Evolutionary conservation across 2,329 filamentous ascomycete species (phyloP).

Genomic region (Epichloe amarillans): DNA sequence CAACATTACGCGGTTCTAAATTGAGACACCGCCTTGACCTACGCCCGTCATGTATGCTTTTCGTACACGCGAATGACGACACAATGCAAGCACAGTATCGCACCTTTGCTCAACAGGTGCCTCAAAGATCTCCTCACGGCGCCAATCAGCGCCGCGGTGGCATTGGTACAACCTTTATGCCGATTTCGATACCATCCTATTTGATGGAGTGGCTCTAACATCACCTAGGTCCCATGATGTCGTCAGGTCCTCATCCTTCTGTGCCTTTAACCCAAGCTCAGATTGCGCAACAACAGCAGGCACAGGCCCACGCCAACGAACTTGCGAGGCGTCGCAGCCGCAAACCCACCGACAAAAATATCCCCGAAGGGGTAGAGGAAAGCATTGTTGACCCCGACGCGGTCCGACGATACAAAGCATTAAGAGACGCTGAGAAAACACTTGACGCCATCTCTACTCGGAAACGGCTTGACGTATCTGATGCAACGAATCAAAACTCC

Average conservation of each 20-base stretch:
- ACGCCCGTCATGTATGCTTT: not conserved
- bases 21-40: not conserved
- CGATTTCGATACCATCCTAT: not conserved
- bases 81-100: conserved; percentile 43
- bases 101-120: conserved; percentile 35
- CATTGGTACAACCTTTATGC: conserved; percentile 29
- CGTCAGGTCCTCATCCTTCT: conserved; percentile 35
- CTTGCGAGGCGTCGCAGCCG: conserved; percentile 67
- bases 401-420: conserved; percentile 65
- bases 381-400: conserved; percentile 65
- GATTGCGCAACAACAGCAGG: conserved; percentile 36
- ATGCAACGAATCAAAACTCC: conserved; percentile 34
- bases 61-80: not conserved
- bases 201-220: conserved; percentile 6
- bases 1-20: too few species aligned
- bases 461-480: conserved; percentile 70
- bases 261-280: conserved; percentile 41
- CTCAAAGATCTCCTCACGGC: conserved; percentile 35
- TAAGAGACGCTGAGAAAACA: conserved; percentile 76
- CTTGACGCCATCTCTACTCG: conserved; percentile 89
- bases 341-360: conserved; percentile 88
- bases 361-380: conserved; percentile 80
- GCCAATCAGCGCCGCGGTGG: conserved; percentile 36
- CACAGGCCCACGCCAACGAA: conserved; percentile 43
- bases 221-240: conserved; percentile 40